Base-by-base conservation (phyloP, 2,329 filamentous ascomycete genomes). In the Lasiodiplodia hormozganensis region DNA sequence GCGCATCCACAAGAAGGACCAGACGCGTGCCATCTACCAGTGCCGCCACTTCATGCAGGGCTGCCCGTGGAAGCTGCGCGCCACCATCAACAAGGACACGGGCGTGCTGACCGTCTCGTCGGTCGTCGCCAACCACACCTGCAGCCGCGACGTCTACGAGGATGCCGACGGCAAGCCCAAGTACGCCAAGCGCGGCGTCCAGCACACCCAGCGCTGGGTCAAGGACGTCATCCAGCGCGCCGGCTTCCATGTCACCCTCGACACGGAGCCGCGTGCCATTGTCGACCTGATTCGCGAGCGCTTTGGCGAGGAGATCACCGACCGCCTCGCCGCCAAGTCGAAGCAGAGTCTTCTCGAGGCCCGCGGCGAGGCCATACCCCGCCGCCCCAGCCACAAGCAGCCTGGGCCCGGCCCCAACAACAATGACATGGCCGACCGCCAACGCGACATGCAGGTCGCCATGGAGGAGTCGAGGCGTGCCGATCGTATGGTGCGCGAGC, bases 141-240 rank as follows among this genome's bases (percentile, higher is more conserved):
- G 70, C 54, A 66, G 34, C 6, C 68, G 64, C 25, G 65, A 67
- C 36, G 34, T 67, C 34, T 68, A 68, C 52, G 65, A 68, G 34
- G 66, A 70, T 56, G 68, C 69, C 49, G 68, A 70, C 56, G 66
- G 66, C 36, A 68, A 68, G 51, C 66, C 66, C 36, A 71, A 70
- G 34, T 70, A 70, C 62, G 66, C 65, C 28, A 70, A 70, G 62
- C 69, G 70, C 52, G 70, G 69, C 31, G 70, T 70, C 8, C 70
- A 71, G 53, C 68, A 66, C 69, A 70, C 70, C 14, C 70, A 71
- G 52, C 69, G 70, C 38, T 71, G 70, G 70, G 70, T 71, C 34
- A 60, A 64, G 47, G 70, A 71, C 51, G 58, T 69, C 36, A 60
- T 71, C 40, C 36, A 43, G 14, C 47, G 70, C 34, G 54, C 53